A percentile compares a stretch with the other conserved stretches of the same genome.
Evolutionary conservation across 1,284 basidiomycete genomes (phyloP).

Genomic region (Calocybe gambosa): DNA sequence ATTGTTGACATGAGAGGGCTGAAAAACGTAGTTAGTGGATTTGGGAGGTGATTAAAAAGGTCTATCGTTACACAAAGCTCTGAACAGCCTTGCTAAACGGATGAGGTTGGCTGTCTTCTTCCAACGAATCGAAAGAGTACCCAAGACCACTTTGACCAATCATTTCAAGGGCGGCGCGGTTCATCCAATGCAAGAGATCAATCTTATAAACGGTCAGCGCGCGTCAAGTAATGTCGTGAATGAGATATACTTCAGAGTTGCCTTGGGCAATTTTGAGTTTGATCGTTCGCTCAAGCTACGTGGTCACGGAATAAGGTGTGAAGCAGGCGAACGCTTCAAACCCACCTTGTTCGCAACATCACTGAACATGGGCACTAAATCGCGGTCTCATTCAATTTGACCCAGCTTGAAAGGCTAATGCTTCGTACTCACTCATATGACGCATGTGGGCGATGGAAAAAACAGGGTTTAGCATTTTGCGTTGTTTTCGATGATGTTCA

Average conservation of each 20-base stretch:
- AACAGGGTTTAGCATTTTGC: slow-evolving; percentile 4
- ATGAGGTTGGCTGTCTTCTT: slow-evolving; percentile 18
- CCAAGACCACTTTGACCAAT: slow-evolving; percentile 28
- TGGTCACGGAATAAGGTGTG: not conserved
- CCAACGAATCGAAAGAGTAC: slow-evolving; percentile 25
- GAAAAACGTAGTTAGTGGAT: not conserved
- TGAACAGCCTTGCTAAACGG: slow-evolving; percentile 21
- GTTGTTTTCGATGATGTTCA: slow-evolving; percentile 27
- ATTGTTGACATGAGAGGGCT: slow-evolving; percentile 17
- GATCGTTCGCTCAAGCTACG: slow-evolving; percentile 1
- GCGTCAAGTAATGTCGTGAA: not conserved
- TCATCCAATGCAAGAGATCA: slow-evolving; percentile 26
- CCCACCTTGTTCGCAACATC: slow-evolving; percentile 2
- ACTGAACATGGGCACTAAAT: not conserved
- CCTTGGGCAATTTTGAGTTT: slow-evolving; percentile 2
- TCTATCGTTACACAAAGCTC: slow-evolving; percentile 15
- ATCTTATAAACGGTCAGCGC: slow-evolving; percentile 13
- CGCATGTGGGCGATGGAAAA: slow-evolving; percentile 5
- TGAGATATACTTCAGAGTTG: not conserved
- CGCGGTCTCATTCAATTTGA: not conserved
- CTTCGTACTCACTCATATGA: not conserved
- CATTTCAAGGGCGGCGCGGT: slow-evolving; percentile 25
- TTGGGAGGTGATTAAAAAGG: not conserved
- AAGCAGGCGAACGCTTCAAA: not conserved
- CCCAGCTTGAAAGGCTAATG: not conserved